Evolutionary conservation across 495 filamentous ascomycete genomes (phyloP).

Genomic region (Immersiella caudata): DNA sequence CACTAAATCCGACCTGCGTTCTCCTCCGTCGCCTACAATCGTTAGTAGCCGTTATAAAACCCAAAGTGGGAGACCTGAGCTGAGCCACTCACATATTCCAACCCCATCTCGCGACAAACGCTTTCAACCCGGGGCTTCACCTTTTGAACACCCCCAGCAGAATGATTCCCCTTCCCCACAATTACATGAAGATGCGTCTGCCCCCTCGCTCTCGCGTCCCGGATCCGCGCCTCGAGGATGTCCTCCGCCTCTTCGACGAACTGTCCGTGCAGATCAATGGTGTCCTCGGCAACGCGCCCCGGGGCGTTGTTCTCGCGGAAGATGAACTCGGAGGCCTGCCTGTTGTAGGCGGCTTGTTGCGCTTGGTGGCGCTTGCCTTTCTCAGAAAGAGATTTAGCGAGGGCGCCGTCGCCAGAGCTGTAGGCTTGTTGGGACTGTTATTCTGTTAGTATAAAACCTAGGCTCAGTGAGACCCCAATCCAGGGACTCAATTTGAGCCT

Average conservation of each 20-base stretch:
- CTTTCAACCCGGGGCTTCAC: constrained; percentile 89
- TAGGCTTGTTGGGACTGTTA: constrained; percentile 76
- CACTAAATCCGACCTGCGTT: constrained; percentile 81
- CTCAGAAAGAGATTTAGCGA: constrained; percentile 77
- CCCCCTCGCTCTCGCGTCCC: constrained; percentile 67
- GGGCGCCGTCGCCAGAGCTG: constrained; percentile 72
- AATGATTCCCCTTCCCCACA: constrained; percentile 94
- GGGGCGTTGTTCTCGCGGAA: constrained; percentile 88
- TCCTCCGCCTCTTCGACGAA: constrained; percentile 93
- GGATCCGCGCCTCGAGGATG: constrained; percentile 80
- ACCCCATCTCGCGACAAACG: constrained; percentile 76
- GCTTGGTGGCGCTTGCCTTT: constrained; percentile 82
- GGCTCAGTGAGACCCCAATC: no score
- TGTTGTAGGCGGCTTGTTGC: constrained; percentile 80
- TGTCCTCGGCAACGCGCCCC: constrained; percentile 71
- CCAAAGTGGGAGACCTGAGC: neutral
- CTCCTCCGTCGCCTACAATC: constrained; percentile 63
- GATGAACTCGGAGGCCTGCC: constrained; percentile 87
- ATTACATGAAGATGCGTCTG: constrained; percentile 75
- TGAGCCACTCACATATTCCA: constrained; percentile 59
- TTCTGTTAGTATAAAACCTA: constrained; percentile 10
- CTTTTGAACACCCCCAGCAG: constrained; percentile 75
- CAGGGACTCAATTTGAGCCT: no score
- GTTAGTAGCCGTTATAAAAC: neutral
- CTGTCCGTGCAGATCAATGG: constrained; percentile 92